Evolutionary conservation across 2,329 filamentous ascomycete genomes (phyloP), one percentile per base, ranked within the genome.

Genomic region (Beauveria australis): DNA sequence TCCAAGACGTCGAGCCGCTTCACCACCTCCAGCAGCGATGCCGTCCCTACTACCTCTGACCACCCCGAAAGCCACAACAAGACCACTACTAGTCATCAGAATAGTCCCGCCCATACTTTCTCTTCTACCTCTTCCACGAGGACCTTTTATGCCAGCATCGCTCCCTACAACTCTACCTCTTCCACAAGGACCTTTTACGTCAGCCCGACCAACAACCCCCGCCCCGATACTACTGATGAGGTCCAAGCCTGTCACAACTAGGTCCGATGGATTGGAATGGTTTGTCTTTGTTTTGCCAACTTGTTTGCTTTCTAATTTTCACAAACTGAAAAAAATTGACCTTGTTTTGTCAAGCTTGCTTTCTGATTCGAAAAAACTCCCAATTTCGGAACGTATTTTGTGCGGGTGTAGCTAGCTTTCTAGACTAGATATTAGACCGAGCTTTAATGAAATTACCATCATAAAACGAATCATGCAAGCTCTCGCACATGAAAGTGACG

Each of bases 401-500:
- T 30, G 9, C 7, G 28, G 14, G 5, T 30, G 26, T 18, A 48
- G 19, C 22, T 12, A 51, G 22, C 22, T 43, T 24, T 30, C 12
- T 7, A 33, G 1, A 8, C 18, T 49, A 60, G 4, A 53, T 48
- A 2, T 46, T 47, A 4, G 48, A 18, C 26, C 26, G 37, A 18
- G 26, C 37, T 5, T 16, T 18, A 40, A 26, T 22, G 0, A 2
- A 40, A 19, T 16, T 2, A 16, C 18, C 6, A 5, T 41, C 10
- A 19, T 49, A 54, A 26, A 60, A 60, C 2, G 19, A 7, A 54
- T 54, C 51, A 8, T 51, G 26, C 44, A 61, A 7, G 12, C 67
- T 69, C 3, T 75, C 70, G 60, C 72, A 74, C 47, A 76, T 74
- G 26, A 72, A 26, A 0, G 76, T 79, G 61, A 85, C 82, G 0